A percentile compares a stretch with the other conserved stretches of the same genome.
These are phyloP conservation scores for Aspergillus aculeatinus DNA, from an alignment of 2,329 filamentous ascomycete species.

Conservation along the genomic window DNA sequence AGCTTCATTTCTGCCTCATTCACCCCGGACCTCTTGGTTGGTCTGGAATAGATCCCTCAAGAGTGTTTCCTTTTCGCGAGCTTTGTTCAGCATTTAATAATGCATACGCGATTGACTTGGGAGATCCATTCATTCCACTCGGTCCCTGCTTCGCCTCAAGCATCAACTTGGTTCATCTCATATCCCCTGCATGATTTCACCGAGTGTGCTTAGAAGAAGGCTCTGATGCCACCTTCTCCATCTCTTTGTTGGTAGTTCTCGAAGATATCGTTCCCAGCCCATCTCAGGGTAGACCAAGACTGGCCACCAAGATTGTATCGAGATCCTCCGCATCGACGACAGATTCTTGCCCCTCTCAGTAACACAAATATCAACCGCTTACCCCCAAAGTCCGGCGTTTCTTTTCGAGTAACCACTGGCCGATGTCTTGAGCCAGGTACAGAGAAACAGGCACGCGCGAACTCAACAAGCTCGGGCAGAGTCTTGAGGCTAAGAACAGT, in stretches of 20 bases:
- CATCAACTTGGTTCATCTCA: conserved; percentile 49
- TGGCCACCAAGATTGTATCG: conserved; percentile 53
- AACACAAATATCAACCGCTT: conserved; percentile 60
- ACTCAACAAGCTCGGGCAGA: conserved; percentile 26
- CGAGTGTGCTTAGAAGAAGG: conserved; percentile 56
- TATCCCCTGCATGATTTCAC: conserved; percentile 54
- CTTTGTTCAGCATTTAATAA: conserved; percentile 17
- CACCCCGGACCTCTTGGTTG: conserved; percentile 17
- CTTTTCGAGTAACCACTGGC: conserved; percentile 53
- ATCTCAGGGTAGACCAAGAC: conserved; percentile 51
- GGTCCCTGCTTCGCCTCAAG: conserved; percentile 40
- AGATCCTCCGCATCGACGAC: conserved; percentile 55
- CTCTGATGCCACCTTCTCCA: conserved; percentile 52
- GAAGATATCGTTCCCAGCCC: conserved; percentile 58
- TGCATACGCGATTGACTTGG: conserved; percentile 51
- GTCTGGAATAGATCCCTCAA: conserved; percentile 26
- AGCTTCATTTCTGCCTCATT: not conserved
- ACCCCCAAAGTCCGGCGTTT: conserved; percentile 57
- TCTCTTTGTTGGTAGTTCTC: conserved; percentile 61
- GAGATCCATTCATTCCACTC: conserved; percentile 48
- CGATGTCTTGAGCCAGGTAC: conserved; percentile 23
- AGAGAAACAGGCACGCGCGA: conserved; percentile 43
- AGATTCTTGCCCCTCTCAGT: conserved; percentile 55
- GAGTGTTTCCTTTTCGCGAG: conserved; percentile 28
- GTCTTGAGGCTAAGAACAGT: conserved; percentile 54